Conservation (phyloP, 176 grass and related monocot genomes). For the Musa beccarii region DNA sequence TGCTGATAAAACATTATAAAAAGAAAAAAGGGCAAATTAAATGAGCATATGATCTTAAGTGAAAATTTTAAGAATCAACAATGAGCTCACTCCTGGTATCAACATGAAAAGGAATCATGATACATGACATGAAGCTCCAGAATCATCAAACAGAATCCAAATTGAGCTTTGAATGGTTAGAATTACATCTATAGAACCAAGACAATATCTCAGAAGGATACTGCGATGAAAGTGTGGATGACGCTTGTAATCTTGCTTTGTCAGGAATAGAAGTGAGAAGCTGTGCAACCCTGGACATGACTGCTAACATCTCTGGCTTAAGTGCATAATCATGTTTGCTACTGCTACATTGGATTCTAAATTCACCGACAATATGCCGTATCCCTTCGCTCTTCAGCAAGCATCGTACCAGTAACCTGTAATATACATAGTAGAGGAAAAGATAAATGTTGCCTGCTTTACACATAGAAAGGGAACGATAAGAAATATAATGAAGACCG, state of each 20-base stretch:
- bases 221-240: constrained; percentile 43
- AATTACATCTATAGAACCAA: background rate
- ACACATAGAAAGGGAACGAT: background rate
- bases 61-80: too few species aligned
- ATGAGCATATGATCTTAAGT: too few species aligned
- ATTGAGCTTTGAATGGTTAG: background rate
- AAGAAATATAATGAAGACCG: background rate
- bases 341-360: constrained; percentile 17
- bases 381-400: constrained; percentile 76
- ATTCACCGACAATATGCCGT: constrained; percentile 45
- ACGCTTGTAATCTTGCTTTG: constrained; percentile 56
- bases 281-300: constrained; percentile 56
- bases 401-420: constrained; percentile 67
- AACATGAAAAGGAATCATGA: background rate
- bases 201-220: constrained; percentile 40
- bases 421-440: constrained; percentile 9
- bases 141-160: background rate
- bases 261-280: constrained; percentile 87
- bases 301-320: constrained; percentile 37
- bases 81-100: background rate
- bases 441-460: constrained; percentile 22
- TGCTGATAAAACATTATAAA: background rate
- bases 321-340: constrained; percentile 24
- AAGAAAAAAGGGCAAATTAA: background rate
- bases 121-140: background rate